These are phyloP conservation scores for Ogataea henricii DNA, from an alignment of 805 yeast genomes.

Conservation along the genomic window DNA sequence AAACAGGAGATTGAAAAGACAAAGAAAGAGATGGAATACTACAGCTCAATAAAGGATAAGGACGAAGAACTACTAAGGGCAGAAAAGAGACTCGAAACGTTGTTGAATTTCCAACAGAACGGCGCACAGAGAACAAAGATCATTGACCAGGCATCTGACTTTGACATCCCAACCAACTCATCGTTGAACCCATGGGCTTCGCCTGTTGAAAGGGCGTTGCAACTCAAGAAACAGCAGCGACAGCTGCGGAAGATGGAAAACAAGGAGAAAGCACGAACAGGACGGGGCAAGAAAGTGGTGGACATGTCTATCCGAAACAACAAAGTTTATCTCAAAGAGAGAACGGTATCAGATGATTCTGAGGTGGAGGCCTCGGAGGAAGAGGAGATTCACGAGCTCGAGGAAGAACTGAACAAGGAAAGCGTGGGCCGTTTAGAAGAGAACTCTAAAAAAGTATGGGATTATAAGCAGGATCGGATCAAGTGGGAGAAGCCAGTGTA, in stretches of 20 bases:
- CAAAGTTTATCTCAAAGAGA: constrained; percentile 67
- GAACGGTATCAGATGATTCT: constrained; percentile 26
- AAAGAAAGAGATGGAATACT: constrained; percentile 45
- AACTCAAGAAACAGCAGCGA: constrained; percentile 82
- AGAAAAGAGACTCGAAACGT: constrained; percentile 67
- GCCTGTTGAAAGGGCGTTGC: constrained; percentile 81
- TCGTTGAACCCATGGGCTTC: constrained; percentile 77
- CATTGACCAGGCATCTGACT: constrained; percentile 91
- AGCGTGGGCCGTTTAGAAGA: constrained; percentile 31
- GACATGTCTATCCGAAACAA: constrained; percentile 82
- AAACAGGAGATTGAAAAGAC: constrained; percentile 43
- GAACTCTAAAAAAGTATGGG: constrained; percentile 53
- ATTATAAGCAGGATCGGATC: constrained; percentile 52
- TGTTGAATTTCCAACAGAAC: constrained; percentile 79
- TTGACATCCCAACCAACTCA: constrained; percentile 55
- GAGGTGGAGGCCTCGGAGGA: constrained; percentile 34
- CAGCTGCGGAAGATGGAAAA: constrained; percentile 65
- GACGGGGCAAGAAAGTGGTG: constrained; percentile 73
- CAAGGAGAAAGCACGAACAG: constrained; percentile 57
- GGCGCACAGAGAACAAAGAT: constrained; percentile 89
- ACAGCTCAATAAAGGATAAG: constrained; percentile 41
- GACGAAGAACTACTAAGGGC: constrained; percentile 69
- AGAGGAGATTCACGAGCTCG: constrained; percentile 32
- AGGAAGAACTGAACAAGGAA: constrained; percentile 22
- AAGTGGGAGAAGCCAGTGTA: constrained; percentile 53